Conservation (phyloP, 257 asterid species). For the Craterostigma plantagineum region DNA sequence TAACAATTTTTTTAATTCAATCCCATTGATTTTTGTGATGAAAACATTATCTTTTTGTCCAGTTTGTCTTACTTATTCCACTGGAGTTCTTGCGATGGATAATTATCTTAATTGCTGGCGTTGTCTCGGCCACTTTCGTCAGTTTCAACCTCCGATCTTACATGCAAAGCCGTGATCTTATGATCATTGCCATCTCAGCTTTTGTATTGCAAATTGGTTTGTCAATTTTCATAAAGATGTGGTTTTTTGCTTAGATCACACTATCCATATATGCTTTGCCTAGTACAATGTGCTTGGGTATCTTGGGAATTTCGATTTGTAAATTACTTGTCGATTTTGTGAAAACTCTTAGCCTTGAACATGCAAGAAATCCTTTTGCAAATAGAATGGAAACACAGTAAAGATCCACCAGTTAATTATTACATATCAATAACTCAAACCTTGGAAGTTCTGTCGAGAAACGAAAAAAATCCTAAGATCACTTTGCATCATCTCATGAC, state of each 20-base stretch:
- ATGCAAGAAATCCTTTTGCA: no score
- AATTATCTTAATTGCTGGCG: conserved; percentile 45
- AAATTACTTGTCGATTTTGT: no score
- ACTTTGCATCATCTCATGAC: conserved; percentile 9
- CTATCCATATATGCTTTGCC: no score
- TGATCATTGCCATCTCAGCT: conserved; percentile 49
- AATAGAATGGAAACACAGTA: no score
- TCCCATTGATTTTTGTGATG: conserved; percentile 2
- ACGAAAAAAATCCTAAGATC: no score
- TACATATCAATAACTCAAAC: no score
- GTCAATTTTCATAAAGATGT: conserved; percentile 81
- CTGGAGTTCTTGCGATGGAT: conserved; percentile 63
- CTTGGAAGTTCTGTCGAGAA: no score
- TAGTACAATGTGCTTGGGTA: no score
- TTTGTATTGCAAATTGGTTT: conserved; percentile 71
- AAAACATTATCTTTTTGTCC: conserved; percentile 3
- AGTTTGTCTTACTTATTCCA: conserved; percentile 71
- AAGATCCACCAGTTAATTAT: no score
- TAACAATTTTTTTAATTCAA: no score
- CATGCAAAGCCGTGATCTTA: conserved; percentile 28
- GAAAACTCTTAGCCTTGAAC: no score
- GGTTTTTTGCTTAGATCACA: conserved; percentile 48
- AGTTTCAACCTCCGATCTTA: conserved; percentile 62
- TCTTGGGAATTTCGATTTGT: no score
- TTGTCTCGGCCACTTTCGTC: conserved; percentile 67